A percentile compares a stretch with the other conserved stretches of the same genome.
Evolutionary conservation across 2,329 filamentous ascomycete genomes (phyloP).

Genomic region (Colletotrichum kahawae): DNA sequence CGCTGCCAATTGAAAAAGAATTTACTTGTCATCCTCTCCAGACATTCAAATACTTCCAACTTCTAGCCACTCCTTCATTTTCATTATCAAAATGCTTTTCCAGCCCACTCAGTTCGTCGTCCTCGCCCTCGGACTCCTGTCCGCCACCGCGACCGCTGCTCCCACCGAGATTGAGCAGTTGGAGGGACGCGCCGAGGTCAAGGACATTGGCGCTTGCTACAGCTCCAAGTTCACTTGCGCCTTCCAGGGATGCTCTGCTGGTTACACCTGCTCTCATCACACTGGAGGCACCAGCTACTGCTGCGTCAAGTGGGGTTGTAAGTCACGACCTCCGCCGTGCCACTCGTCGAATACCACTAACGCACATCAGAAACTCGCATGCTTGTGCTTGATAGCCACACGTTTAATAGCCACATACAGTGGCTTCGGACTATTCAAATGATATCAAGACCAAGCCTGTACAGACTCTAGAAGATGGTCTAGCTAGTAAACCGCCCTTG

Average conservation of each 20-base stretch:
- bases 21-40: accelerated
- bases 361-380: not conserved
- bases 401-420: not conserved
- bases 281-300: not conserved
- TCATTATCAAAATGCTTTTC: not conserved
- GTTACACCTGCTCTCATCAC: not conserved
- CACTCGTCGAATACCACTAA: not conserved
- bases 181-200: not conserved
- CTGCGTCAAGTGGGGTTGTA: conserved; percentile 3
- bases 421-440: not conserved
- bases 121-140: not conserved
- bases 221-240: not conserved
- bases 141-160: not conserved
- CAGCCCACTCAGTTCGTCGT: not conserved
- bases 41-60: not conserved
- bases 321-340: conserved; percentile 21
- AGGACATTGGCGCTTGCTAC: not conserved
- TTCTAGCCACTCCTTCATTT: not conserved
- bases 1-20: not conserved
- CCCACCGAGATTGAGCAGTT: not conserved
- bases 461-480: not conserved
- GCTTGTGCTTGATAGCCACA: not conserved
- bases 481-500: not conserved
- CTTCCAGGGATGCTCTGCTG: not conserved
- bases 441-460: not conserved